Evolutionary conservation across 2,329 filamentous ascomycete genomes (phyloP), one percentile per base, ranked within the genome.

Genomic region (Penicillium sp.): DNA sequence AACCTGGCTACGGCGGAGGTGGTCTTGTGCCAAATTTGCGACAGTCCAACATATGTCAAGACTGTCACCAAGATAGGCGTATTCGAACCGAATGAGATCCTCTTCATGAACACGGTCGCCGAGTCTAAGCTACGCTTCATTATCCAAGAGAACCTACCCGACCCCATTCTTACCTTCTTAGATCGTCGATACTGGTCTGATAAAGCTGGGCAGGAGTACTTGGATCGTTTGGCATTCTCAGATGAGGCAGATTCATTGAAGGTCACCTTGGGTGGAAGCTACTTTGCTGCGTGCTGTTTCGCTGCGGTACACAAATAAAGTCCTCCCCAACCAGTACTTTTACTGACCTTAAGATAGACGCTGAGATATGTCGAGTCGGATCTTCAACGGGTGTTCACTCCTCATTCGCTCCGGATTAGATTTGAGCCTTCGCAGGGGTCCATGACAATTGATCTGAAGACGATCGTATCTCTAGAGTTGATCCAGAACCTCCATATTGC

Each of bases 371-470:
- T 96, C 47, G 90, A 96, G 56, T 75, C 88, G 1, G 85, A 86
- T 7, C 81, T 92, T 59, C 81, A 81, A 4, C 81, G 88, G 58
- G 85, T 82, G 0, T 95, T 96, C 69, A 82, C 86, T 3, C 80
- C 83, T n/a, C 88, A 95, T 70, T 93, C 93, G 21, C 83, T 98
- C 31, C 86, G 92, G 3, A 89, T 98, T 68, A 88, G 87, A 61
- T 97, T 96, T 65, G 88, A 93, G 67, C 89, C 92, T 1, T 92
- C 92, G 0, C 91, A 96, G 69, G 90, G 93, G 25, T 91, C 92
- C 0, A 96, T 98, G 93, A 91, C 96, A 85, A 96, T 98, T 65
- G 93, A 97, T 67, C 82, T 95, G 2, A 89, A 91, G 0, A 96
- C 93, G 0, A 91, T 97, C 27, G 84, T 88, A 37, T 92, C 92